Evolutionary conservation across 2,329 filamentous ascomycete genomes (phyloP).

Genomic region (Aphanoascus verrucosus): DNA sequence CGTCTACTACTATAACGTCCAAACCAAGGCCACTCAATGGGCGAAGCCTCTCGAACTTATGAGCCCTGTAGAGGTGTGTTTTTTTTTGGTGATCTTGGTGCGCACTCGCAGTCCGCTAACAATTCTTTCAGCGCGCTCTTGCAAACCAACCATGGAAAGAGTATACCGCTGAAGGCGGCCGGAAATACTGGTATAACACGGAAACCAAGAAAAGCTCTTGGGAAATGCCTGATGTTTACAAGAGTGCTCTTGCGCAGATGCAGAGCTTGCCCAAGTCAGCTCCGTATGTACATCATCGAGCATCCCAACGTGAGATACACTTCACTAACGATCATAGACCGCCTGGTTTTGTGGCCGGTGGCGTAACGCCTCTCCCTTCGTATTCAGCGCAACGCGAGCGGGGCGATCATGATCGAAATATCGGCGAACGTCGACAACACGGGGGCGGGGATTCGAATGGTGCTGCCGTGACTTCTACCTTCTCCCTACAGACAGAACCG

Average conservation of each 20-base stretch:
- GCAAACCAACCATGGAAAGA: slow-evolving; percentile 85
- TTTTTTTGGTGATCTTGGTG: slow-evolving; percentile 14
- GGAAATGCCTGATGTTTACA: slow-evolving; percentile 82
- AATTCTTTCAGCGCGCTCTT: slow-evolving; percentile 52
- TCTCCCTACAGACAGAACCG: slow-evolving; percentile 48
- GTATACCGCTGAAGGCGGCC: slow-evolving; percentile 73
- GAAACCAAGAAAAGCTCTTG: slow-evolving; percentile 87
- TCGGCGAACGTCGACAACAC: slow-evolving; percentile 39
- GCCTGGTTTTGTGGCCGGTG: slow-evolving; percentile 51
- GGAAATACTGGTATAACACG: slow-evolving; percentile 91
- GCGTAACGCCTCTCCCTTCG: slow-evolving; percentile 35
- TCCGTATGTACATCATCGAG: slow-evolving; percentile 32
- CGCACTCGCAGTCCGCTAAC: slow-evolving; percentile 11
- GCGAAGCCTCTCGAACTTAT: slow-evolving; percentile 84
- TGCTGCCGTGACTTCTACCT: slow-evolving; percentile 28
- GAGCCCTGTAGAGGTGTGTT: slow-evolving; percentile 62
- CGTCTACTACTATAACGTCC: slow-evolving; percentile 80
- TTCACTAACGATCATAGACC: slow-evolving; percentile 24
- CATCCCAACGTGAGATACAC: slow-evolving; percentile 30
- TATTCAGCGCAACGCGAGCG: slow-evolving; percentile 35
- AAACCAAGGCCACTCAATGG: slow-evolving; percentile 87
- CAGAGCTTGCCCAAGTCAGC: slow-evolving; percentile 35
- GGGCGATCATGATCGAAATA: slow-evolving; percentile 39
- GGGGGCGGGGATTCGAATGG: slow-evolving; percentile 34
- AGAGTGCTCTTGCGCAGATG: slow-evolving; percentile 56